These are phyloP conservation scores for Dendrobium huoshanense DNA, from an alignment of 106 monocot genomes.

Conservation along the genomic window DNA sequence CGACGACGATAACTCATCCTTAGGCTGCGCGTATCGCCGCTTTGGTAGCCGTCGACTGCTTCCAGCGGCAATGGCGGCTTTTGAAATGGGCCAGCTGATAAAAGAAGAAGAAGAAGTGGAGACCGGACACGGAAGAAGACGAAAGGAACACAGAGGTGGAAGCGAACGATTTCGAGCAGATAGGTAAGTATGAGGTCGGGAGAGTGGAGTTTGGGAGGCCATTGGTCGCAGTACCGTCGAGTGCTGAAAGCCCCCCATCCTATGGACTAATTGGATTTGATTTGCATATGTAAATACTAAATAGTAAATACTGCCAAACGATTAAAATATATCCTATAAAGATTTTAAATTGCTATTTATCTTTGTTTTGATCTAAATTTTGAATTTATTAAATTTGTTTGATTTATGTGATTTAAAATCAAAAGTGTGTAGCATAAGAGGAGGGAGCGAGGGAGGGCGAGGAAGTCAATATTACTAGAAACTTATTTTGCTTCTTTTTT, in stretches of 20 bases:
- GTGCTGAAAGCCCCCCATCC: neutral
- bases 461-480: too few species aligned
- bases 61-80: neutral
- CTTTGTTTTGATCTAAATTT: too few species aligned
- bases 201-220: neutral
- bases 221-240: neutral
- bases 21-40: neutral
- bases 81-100: neutral
- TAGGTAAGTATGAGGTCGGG: neutral
- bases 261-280: too few species aligned
- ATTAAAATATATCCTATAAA: too few species aligned
- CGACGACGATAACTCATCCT: neutral
- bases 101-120: neutral
- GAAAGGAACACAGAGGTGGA: neutral
- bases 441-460: too few species aligned
- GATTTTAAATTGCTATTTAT: too few species aligned
- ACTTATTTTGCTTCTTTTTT: too few species aligned
- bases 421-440: too few species aligned
- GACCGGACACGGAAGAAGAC: neutral
- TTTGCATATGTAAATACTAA: too few species aligned
- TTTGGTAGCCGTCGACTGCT: neutral
- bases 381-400: too few species aligned
- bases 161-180: neutral
- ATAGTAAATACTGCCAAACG: too few species aligned
- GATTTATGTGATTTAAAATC: too few species aligned